These are phyloP conservation scores for Hypoxylon sp. DNA, from an alignment of 2,329 filamentous ascomycete genomes.

Conservation along the genomic window DNA sequence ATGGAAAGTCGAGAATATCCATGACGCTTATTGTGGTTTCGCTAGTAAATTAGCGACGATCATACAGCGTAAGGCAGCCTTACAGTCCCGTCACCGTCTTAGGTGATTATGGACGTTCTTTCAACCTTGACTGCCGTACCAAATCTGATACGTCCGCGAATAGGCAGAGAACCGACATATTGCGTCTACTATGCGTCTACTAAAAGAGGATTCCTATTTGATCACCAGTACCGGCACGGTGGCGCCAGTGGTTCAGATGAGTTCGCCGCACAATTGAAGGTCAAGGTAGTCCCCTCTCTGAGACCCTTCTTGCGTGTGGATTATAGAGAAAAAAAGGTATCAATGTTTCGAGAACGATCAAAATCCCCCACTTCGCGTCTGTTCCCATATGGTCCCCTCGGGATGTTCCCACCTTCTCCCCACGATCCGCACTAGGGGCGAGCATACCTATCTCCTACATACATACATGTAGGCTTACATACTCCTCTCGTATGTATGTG, in stretches of 20 bases:
- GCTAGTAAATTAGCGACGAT: slow-evolving; percentile 23
- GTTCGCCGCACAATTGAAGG: slow-evolving; percentile 23
- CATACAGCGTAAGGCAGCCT: slow-evolving; percentile 24
- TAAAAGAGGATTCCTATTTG: slow-evolving; percentile 26
- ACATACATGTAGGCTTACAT: background rate
- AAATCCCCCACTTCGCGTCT: slow-evolving; percentile 31
- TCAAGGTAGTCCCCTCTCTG: slow-evolving; percentile 7
- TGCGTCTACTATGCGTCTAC: slow-evolving; percentile 15
- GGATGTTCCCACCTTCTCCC: slow-evolving; percentile 36
- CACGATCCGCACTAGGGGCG: slow-evolving; percentile 35
- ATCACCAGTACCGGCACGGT: slow-evolving; percentile 30
- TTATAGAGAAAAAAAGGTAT: slow-evolving; percentile 15
- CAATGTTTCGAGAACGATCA: slow-evolving; percentile 32
- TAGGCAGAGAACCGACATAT: slow-evolving; percentile 12
- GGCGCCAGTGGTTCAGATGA: slow-evolving; percentile 31
- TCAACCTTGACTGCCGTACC: slow-evolving; percentile 10
- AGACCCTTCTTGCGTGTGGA: slow-evolving; percentile 20
- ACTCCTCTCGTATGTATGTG: slow-evolving; percentile 31
- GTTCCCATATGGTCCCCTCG: slow-evolving; percentile 17
- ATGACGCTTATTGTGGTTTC: slow-evolving; percentile 32
- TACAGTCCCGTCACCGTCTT: slow-evolving; percentile 11
- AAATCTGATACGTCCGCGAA: slow-evolving; percentile 13
- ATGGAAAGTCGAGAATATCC: slow-evolving; percentile 19
- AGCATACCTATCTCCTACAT: slow-evolving; percentile 18
- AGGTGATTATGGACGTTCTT: slow-evolving; percentile 4